A percentile compares a stretch with the other conserved stretches of the same genome.
Conservation (phyloP, 2,329 filamentous ascomycete genomes). For the Monosporascus sp. region DNA sequence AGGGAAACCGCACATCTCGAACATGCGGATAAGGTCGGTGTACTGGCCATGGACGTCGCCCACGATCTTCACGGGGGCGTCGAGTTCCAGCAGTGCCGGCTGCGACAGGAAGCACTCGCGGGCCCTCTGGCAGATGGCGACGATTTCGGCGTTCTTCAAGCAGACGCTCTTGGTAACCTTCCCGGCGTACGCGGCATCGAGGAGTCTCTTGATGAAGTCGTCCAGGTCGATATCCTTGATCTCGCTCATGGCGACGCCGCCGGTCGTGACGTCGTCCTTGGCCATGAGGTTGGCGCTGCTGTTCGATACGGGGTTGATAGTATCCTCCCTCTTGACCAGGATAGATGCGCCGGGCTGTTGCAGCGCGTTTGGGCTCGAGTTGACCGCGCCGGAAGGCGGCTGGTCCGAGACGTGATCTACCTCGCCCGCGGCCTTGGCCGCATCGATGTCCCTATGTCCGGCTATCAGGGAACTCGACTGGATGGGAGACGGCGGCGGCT, state of each 20-base stretch:
- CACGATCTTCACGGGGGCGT: conserved; percentile 95
- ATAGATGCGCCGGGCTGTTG: conserved; percentile 84
- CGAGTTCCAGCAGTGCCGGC: conserved; percentile 84
- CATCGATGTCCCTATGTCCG: conserved; percentile 72
- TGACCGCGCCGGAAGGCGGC: conserved; percentile 64
- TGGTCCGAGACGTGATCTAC: conserved; percentile 92
- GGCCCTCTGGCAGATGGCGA: conserved; percentile 83
- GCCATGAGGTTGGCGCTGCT: conserved; percentile 37
- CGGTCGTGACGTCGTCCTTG: conserved; percentile 42
- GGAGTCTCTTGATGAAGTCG: conserved; percentile 90
- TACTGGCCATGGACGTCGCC: conserved; percentile 97
- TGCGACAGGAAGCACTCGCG: conserved; percentile 88
- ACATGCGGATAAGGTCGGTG: conserved; percentile 91
- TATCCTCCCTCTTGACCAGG: conserved; percentile 72
- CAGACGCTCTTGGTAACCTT: conserved; percentile 98
- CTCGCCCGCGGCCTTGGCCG: conserved; percentile 80
- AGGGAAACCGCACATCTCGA: conserved; percentile 97
- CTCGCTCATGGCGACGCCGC: conserved; percentile 75
- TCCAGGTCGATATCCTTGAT: conserved; percentile 92
- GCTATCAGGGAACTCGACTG: conserved; percentile 68
- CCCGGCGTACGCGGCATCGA: conserved; percentile 91
- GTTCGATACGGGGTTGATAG: conserved; percentile 56
- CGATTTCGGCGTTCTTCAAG: conserved; percentile 95
- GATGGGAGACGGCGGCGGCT: conserved; percentile 80
- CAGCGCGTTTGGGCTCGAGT: conserved; percentile 47